phyloP scores from a whole-genome alignment of 805 yeast genomes.

The Myxozyma neglecta region DNA sequence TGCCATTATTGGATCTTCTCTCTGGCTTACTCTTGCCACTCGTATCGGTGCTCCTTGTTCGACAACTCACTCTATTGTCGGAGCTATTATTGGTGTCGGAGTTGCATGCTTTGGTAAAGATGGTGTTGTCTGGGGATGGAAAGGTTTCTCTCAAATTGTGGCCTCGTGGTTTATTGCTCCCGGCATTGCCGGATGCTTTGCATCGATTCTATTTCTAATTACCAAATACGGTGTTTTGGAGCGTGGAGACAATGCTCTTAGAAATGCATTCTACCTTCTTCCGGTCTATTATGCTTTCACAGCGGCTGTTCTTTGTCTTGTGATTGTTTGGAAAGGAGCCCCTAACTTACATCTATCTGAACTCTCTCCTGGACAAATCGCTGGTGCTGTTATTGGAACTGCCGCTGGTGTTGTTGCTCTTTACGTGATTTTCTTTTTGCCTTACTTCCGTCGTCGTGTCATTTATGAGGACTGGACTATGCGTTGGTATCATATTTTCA shows the following conservation, averaged over 20 bases:
- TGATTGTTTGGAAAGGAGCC: slow-evolving; percentile 79
- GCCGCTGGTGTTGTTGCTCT: slow-evolving; percentile 57
- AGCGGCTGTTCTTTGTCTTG: slow-evolving; percentile 66
- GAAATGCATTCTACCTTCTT: slow-evolving; percentile 57
- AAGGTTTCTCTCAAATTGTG: slow-evolving; percentile 66
- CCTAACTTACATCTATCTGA: slow-evolving; percentile 61
- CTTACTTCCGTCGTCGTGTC: slow-evolving; percentile 62
- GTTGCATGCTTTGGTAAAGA: slow-evolving; percentile 68
- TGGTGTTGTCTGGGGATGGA: slow-evolving; percentile 73
- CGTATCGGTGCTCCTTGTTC: slow-evolving; percentile 73
- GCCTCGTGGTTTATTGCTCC: slow-evolving; percentile 86
- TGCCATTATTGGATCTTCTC: slow-evolving; percentile 71
- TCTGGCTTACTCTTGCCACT: slow-evolving; percentile 70
- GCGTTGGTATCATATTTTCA: slow-evolving; percentile 53
- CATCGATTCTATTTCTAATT: slow-evolving; percentile 57
- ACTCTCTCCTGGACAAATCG: slow-evolving; percentile 53
- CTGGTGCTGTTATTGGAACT: slow-evolving; percentile 63
- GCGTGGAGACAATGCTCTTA: slow-evolving; percentile 50
- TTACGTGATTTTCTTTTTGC: slow-evolving; percentile 57
- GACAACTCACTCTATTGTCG: slow-evolving; percentile 76
- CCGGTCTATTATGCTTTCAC: slow-evolving; percentile 63
- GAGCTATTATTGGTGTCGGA: slow-evolving; percentile 72
- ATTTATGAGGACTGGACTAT: slow-evolving; percentile 67
- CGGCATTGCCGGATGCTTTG: slow-evolving; percentile 61
- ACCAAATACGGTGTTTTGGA: slow-evolving; percentile 65